A percentile compares a stretch with the other conserved stretches of the same genome.
These are phyloP conservation scores for Hylodesmum podocarpum DNA, from an alignment of 306 rosid species.

Conservation along the genomic window DNA sequence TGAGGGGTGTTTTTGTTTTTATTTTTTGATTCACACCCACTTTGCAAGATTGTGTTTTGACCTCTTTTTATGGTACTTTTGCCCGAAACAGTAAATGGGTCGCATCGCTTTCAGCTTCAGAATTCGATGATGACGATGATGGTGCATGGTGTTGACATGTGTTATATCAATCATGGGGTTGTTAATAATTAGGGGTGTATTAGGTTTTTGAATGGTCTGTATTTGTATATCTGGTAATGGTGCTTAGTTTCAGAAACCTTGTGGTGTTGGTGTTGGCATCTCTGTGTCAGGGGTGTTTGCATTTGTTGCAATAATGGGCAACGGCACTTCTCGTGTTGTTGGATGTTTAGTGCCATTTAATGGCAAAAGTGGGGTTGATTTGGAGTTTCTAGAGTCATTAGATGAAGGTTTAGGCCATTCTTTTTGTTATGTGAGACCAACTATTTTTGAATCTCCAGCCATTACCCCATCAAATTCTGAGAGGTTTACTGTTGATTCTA, in stretches of 20 bases:
- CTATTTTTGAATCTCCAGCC: conserved; percentile 66
- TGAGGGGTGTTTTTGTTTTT: conserved; percentile 23
- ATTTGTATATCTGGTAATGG: conserved; percentile 33
- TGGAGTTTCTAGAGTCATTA: conserved; percentile 61
- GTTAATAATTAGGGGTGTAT: conserved; percentile 28
- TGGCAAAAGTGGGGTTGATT: conserved; percentile 50
- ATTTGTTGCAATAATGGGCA: conserved; percentile 51
- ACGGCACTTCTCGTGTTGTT: conserved; percentile 57
- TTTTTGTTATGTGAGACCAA: conserved; percentile 64
- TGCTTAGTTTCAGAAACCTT: conserved; percentile 26
- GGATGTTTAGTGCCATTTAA: conserved; percentile 63
- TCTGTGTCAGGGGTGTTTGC: conserved; percentile 22
- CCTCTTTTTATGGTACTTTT: neutral
- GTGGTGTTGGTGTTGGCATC: neutral
- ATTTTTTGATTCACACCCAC: conserved; percentile 26
- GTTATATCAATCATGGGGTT: conserved; percentile 28
- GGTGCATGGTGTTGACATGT: conserved; percentile 36
- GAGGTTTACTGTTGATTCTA: conserved; percentile 66
- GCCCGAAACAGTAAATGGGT: conserved; percentile 26
- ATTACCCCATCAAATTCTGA: conserved; percentile 64
- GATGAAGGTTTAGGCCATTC: conserved; percentile 75
- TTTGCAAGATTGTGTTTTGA: conserved; percentile 23
- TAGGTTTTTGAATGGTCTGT: conserved; percentile 32
- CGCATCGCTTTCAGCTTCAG: conserved; percentile 16
- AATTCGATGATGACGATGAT: conserved; percentile 33